These are phyloP conservation scores for Chalciporus sp. DNA, from an alignment of 1,284 basidiomycete genomes.

Conservation along the genomic window DNA sequence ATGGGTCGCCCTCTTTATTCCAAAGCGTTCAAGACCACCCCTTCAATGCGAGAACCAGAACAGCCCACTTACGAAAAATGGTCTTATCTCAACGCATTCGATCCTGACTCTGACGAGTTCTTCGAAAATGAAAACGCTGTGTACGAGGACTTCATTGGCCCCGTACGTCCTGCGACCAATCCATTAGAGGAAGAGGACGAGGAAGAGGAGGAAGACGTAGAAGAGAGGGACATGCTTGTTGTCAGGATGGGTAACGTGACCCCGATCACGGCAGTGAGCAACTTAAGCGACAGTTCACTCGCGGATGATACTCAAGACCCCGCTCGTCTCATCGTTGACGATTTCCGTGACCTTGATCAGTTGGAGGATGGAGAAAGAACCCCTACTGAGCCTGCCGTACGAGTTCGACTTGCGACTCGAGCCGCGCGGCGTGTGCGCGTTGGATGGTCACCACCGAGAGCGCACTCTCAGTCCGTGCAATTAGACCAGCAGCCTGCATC, in stretches of 20 bases:
- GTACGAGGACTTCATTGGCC: conserved; percentile 66
- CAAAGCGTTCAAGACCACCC: conserved; percentile 40
- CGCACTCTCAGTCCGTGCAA: neutral
- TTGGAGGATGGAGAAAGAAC: conserved; percentile 8
- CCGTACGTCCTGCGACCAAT: conserved; percentile 17
- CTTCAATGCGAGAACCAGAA: conserved; percentile 54
- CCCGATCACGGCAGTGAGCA: conserved; percentile 38
- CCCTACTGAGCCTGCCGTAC: conserved; percentile 22
- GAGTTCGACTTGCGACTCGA: conserved; percentile 28
- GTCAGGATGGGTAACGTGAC: conserved; percentile 30
- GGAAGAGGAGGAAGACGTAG: conserved; percentile 24
- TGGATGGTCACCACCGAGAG: conserved; percentile 6
- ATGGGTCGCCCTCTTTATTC: conserved; percentile 77
- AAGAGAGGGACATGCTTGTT: conserved; percentile 26
- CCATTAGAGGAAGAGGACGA: conserved; percentile 26
- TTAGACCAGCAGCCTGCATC: conserved; percentile 2
- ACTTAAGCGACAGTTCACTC: conserved; percentile 46
- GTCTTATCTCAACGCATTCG: conserved; percentile 68
- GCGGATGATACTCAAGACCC: conserved; percentile 42
- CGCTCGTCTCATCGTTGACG: conserved; percentile 38
- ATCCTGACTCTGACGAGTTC: conserved; percentile 82
- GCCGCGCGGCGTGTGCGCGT: neutral
- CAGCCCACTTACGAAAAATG: conserved; percentile 53
- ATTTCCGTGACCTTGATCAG: conserved; percentile 29
- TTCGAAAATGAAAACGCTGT: conserved; percentile 59